Conservation (phyloP, 345 rosid species). For the Syzygium aromaticum region DNA sequence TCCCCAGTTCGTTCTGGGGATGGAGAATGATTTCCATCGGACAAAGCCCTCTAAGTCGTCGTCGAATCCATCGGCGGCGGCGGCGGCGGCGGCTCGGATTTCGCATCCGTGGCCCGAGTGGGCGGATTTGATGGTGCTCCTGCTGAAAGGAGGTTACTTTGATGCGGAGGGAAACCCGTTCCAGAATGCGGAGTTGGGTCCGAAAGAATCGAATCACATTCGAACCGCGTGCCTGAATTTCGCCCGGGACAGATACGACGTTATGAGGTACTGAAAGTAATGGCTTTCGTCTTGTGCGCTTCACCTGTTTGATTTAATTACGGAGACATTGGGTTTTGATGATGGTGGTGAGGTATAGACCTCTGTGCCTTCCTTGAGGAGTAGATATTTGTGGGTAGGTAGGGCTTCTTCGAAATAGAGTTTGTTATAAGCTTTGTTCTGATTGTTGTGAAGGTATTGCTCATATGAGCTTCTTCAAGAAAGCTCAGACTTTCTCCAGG, state of each 20-base stretch:
- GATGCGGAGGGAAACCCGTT: conserved; percentile 35
- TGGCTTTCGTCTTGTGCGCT: background rate
- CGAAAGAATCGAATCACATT: conserved; percentile 44
- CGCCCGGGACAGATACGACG: conserved; percentile 50
- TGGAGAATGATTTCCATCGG: background rate
- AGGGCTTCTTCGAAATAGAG: background rate
- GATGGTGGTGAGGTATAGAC: background rate
- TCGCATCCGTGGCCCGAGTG: conserved; percentile 84
- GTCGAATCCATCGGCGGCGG: background rate
- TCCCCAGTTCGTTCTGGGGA: background rate
- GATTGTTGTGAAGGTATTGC: background rate
- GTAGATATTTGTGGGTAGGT: background rate
- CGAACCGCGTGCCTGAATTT: conserved; percentile 83
- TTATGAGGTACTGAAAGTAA: conserved; percentile 41
- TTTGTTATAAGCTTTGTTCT: background rate
- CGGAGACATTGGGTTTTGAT: background rate
- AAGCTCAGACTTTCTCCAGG: background rate
- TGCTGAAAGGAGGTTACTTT: conserved; percentile 52
- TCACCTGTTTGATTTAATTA: conserved; percentile 18
- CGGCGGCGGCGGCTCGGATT: conserved; percentile 12
- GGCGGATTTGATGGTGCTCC: conserved; percentile 56
- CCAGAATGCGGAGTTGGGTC: conserved; percentile 19
- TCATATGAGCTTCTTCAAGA: background rate
- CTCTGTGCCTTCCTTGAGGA: background rate
- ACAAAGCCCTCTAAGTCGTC: background rate